A percentile compares a stretch with the other conserved stretches of the same genome.
These are phyloP conservation scores for Moniliella sp. DNA, from an alignment of 1,284 basidiomycete genomes.

Conservation along the genomic window DNA sequence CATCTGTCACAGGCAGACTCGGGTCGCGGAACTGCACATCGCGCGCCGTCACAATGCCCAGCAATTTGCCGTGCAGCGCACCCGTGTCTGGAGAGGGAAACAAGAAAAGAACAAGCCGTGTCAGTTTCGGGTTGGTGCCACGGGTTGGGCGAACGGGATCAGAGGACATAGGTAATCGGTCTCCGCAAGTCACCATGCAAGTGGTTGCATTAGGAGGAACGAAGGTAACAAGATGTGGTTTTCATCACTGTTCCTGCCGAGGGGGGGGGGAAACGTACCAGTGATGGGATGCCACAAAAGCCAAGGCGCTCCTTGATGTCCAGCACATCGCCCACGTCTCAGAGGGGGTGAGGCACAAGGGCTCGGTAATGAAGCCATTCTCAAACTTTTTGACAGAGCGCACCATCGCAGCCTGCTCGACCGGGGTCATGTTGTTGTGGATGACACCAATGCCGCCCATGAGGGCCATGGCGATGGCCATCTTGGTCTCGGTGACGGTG, in stretches of 20 bases:
- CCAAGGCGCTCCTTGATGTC: slow-evolving; percentile 78
- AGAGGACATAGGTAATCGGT: slow-evolving; percentile 36
- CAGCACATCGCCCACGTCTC: slow-evolving; percentile 68
- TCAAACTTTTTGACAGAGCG: slow-evolving; percentile 81
- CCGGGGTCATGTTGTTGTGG: slow-evolving; percentile 80
- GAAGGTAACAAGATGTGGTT: slow-evolving; percentile 51
- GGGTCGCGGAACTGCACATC: slow-evolving; percentile 79
- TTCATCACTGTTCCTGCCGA: slow-evolving; percentile 40
- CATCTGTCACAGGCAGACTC: slow-evolving; percentile 48
- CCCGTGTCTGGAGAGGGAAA: slow-evolving; percentile 49
- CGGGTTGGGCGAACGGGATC: slow-evolving; percentile 8
- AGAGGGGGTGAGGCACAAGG: slow-evolving; percentile 50
- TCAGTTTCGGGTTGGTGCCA: slow-evolving; percentile 1
- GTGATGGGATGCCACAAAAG: slow-evolving; percentile 97
- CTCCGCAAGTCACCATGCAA: slow-evolving; percentile 52
- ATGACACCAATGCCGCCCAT: slow-evolving; percentile 92
- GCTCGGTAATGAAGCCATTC: slow-evolving; percentile 94
- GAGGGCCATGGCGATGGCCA: slow-evolving; percentile 51
- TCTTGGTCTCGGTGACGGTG: slow-evolving; percentile 87
- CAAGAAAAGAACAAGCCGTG: slow-evolving; percentile 1
- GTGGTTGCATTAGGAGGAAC: slow-evolving; percentile 56
- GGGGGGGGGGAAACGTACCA: slow-evolving; percentile 41
- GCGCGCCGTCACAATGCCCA: slow-evolving; percentile 87
- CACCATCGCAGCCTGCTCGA: slow-evolving; percentile 83
- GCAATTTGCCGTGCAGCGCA: slow-evolving; percentile 61